A percentile compares a stretch with the other conserved stretches of the same genome.
phyloP scores from a whole-genome alignment of 352 stramenopile genomes.

The Phytophthora constricta region DNA sequence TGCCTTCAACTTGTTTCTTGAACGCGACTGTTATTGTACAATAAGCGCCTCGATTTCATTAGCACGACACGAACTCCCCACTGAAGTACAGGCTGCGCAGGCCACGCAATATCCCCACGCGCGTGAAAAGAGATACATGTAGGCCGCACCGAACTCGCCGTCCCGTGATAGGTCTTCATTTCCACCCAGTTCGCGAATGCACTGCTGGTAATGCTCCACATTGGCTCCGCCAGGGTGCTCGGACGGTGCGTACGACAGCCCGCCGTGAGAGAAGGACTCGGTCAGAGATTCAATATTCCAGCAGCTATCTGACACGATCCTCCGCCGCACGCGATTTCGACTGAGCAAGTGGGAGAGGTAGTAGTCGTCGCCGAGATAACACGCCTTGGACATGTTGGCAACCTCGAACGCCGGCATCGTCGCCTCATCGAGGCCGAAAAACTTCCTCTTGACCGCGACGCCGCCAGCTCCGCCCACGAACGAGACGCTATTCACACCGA shows the following conservation, averaged over 20 bases:
- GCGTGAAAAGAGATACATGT: slow-evolving; percentile 53
- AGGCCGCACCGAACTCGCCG: slow-evolving; percentile 48
- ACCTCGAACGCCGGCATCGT: slow-evolving; percentile 50
- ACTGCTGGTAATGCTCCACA: slow-evolving; percentile 68
- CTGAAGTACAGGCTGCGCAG: slow-evolving; percentile 29
- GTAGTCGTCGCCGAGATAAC: slow-evolving; percentile 60
- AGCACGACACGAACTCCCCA: slow-evolving; percentile 47
- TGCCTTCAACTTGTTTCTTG: too few species aligned
- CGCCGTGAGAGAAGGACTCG: slow-evolving; percentile 35
- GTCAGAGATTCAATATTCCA: slow-evolving; percentile 46
- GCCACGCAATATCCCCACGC: slow-evolving; percentile 40
- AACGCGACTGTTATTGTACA: too few species aligned
- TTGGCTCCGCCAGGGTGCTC: slow-evolving; percentile 55
- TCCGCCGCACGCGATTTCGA: slow-evolving; percentile 40
- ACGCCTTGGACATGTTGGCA: slow-evolving; percentile 52
- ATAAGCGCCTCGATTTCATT: too few species aligned
- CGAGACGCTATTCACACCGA: slow-evolving; percentile 59
- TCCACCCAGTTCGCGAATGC: slow-evolving; percentile 51
- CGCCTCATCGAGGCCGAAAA: slow-evolving; percentile 44
- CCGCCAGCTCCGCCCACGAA: slow-evolving; percentile 61
- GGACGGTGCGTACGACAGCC: slow-evolving; percentile 43
- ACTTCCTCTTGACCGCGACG: slow-evolving; percentile 56
- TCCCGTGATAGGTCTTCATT: slow-evolving; percentile 55
- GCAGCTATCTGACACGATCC: slow-evolving; percentile 60
- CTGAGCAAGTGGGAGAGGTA: slow-evolving; percentile 62